Conservation (phyloP, 352 stramenopile species). For the Globisporangium sylvaticum region DNA sequence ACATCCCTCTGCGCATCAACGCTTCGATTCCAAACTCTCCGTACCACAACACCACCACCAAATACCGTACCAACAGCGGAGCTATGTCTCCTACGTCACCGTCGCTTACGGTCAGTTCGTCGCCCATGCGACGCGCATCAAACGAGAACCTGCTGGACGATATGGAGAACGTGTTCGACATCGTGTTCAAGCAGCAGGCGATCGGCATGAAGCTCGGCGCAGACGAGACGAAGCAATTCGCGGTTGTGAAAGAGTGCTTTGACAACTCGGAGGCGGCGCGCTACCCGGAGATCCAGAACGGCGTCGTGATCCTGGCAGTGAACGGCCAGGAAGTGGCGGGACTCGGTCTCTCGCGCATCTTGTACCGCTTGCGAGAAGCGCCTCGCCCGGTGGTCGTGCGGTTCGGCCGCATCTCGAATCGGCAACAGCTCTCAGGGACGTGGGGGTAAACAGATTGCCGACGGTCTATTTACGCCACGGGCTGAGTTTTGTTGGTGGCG, state of each 20-base stretch:
- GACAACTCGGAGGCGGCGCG: conserved; percentile 65
- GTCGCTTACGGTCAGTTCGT: conserved; percentile 19
- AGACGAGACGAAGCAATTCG: conserved; percentile 67
- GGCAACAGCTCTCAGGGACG: conserved; percentile 29
- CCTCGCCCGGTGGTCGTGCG: conserved; percentile 77
- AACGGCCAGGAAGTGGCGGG: conserved; percentile 77
- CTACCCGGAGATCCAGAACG: conserved; percentile 76
- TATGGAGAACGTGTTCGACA: conserved; percentile 79
- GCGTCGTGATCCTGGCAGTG: conserved; percentile 77
- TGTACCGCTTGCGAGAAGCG: conserved; percentile 74
- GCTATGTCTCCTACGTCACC: conserved; percentile 15
- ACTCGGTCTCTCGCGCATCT: conserved; percentile 61
- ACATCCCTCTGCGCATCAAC: conserved; percentile 13
- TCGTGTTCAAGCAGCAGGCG: conserved; percentile 83
- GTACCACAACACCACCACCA: conserved; percentile 10
- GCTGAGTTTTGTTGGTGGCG: conserved; percentile 10
- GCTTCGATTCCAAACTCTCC: conserved; percentile 13
- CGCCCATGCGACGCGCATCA: conserved; percentile 19
- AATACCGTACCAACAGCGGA: conserved; percentile 3
- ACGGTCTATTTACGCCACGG: conserved; percentile 8
- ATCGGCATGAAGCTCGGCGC: conserved; percentile 81
- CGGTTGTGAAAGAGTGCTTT: conserved; percentile 82
- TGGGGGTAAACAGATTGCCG: conserved; percentile 26
- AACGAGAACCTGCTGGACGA: conserved; percentile 41
- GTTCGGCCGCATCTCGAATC: conserved; percentile 60